These are phyloP conservation scores for Xylariales sp. DNA, from an alignment of 2,329 filamentous ascomycete species.

Conservation along the genomic window DNA sequence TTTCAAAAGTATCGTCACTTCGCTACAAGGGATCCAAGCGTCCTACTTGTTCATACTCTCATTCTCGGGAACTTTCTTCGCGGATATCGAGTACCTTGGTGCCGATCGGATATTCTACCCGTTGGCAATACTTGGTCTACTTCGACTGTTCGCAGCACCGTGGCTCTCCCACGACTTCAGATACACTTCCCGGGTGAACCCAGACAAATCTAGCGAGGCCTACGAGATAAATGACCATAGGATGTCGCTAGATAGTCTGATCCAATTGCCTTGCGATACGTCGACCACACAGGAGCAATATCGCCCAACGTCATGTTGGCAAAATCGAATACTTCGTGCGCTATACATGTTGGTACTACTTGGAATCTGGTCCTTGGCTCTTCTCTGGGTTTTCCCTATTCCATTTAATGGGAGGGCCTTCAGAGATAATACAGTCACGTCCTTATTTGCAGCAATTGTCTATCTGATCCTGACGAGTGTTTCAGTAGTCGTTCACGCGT, in stretches of 20 bases:
- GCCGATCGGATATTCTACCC: conserved; percentile 8
- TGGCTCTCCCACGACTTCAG: conserved; percentile 35
- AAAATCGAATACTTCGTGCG: neutral
- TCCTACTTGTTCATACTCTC: conserved; percentile 1
- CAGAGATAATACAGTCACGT: neutral
- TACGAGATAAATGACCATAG: neutral
- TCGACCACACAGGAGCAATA: neutral
- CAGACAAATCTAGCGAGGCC: neutral
- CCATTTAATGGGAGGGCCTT: neutral
- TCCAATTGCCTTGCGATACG: neutral
- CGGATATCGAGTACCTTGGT: conserved; percentile 3
- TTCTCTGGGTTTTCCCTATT: conserved; percentile 1
- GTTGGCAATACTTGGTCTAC: conserved; percentile 37
- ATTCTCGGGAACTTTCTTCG: neutral
- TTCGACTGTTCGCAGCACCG: conserved; percentile 42
- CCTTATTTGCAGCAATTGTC: conserved; percentile 16
- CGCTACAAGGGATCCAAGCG: conserved; percentile 40
- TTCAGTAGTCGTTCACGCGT: conserved; percentile 21
- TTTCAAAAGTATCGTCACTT: conserved; percentile 43
- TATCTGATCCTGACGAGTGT: conserved; percentile 39
- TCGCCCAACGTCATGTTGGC: neutral
- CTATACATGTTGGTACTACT: neutral
- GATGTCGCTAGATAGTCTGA: conserved; percentile 10
- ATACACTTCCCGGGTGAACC: neutral
- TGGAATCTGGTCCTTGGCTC: conserved; percentile 26